Percentiles rank a stretch among this genome's conserved stretches.
Evolutionary conservation across 73 alveolate species (phyloP).

Genomic region (Paramecium primaurelia): DNA sequence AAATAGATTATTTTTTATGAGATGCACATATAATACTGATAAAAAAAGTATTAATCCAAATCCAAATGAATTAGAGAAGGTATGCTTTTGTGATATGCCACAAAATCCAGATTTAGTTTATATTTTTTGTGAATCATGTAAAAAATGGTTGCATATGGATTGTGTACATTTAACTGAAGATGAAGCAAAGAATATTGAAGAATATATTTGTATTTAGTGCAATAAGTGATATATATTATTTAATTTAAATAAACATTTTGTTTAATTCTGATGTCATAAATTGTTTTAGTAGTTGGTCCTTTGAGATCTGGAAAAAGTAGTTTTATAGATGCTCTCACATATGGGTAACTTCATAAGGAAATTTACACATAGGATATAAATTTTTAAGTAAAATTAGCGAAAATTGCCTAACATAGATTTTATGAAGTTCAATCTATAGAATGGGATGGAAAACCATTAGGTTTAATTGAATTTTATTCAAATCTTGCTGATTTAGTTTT

Average conservation of each 20-base stretch:
- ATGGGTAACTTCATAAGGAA: background rate
- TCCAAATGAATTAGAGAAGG: background rate
- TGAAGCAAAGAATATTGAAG: background rate
- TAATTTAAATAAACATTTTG: background rate
- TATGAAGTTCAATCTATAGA: background rate
- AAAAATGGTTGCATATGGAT: background rate
- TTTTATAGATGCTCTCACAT: background rate
- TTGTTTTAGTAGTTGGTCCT: background rate
- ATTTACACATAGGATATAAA: background rate
- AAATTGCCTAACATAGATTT: background rate
- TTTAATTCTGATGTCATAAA: slow-evolving; percentile 3
- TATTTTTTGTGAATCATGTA: background rate
- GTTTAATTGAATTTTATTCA: background rate
- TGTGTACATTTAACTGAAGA: background rate
- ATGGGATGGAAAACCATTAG: background rate
- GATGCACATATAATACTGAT: background rate
- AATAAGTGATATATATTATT: background rate
- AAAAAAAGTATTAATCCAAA: background rate
- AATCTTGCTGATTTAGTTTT: background rate
- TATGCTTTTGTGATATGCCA: background rate
- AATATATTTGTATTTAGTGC: background rate
- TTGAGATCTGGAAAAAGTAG: background rate
- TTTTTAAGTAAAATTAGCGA: background rate
- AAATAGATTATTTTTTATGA: background rate
- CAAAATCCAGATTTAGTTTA: background rate